Conservation (phyloP, 1,284 basidiomycete species). For the Melampsora occidentalis region DNA sequence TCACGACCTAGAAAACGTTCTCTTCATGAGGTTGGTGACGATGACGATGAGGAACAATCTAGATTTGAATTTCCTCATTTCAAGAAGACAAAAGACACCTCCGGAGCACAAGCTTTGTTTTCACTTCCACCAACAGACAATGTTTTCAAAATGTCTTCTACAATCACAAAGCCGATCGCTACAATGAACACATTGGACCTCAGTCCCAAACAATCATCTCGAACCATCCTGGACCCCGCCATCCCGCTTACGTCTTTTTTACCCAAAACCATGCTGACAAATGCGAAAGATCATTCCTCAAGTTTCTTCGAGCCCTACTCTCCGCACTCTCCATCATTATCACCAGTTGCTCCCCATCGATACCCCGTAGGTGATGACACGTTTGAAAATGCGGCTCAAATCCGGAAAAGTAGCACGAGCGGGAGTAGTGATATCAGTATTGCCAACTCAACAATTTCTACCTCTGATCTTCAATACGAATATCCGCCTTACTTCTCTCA, state of each 20-base stretch:
- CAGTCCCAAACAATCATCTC: slow-evolving; percentile 6
- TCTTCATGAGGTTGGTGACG: background rate
- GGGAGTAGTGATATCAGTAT: slow-evolving; percentile 4
- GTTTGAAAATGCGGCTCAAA: background rate
- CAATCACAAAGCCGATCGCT: background rate
- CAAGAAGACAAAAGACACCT: background rate
- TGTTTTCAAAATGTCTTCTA: background rate
- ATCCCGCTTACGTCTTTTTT: slow-evolving; percentile 1
- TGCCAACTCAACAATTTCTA: background rate
- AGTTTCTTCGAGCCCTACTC: background rate
- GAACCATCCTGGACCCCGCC: background rate
- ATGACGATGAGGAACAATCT: background rate
- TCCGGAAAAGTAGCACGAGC: slow-evolving; percentile 4
- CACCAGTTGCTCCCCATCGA: background rate
- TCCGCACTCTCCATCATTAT: background rate
- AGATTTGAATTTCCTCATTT: slow-evolving; percentile 3
- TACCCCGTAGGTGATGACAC: slow-evolving; percentile 4
- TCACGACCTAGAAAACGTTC: slow-evolving; percentile 4
- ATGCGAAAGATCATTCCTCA: background rate
- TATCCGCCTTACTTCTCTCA: background rate
- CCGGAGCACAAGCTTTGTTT: background rate
- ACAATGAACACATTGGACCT: background rate
- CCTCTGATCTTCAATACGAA: background rate
- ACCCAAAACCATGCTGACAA: background rate
- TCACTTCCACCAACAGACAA: slow-evolving; percentile 2